Conservation (phyloP, 2,329 filamentous ascomycete genomes). For the Fonsecaea multimorphosa region DNA sequence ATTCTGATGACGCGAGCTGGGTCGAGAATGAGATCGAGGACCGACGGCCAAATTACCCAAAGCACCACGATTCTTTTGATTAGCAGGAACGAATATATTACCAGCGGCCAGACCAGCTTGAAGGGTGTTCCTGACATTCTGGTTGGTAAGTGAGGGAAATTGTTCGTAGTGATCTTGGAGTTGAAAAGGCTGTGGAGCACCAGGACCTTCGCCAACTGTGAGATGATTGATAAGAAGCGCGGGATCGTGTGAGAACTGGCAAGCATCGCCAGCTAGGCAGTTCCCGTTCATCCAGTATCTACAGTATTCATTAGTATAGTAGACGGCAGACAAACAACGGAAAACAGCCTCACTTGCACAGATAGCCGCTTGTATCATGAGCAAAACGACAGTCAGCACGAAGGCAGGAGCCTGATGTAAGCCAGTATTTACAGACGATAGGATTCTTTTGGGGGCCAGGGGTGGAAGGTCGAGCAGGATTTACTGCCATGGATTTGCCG, state of each 20-base stretch:
- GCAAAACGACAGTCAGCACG: conserved; percentile 96
- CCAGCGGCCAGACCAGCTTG: conserved; percentile 49
- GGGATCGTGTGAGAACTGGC: conserved; percentile 96
- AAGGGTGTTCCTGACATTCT: conserved; percentile 46
- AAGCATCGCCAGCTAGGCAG: conserved; percentile 90
- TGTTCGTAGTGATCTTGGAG: conserved; percentile 78
- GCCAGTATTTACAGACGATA: conserved; percentile 95
- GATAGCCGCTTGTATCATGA: conserved; percentile 91
- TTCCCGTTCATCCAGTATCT: conserved; percentile 97
- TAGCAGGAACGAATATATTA: conserved; percentile 40
- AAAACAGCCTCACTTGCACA: conserved; percentile 83
- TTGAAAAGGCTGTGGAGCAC: conserved; percentile 69
- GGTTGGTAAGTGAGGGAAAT: conserved; percentile 73
- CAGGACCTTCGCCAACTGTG: conserved; percentile 66
- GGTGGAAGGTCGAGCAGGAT: conserved; percentile 73
- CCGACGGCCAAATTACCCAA: conserved; percentile 37
- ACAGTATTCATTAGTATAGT: conserved; percentile 41
- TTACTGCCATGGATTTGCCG: conserved; percentile 84
- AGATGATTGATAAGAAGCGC: conserved; percentile 77
- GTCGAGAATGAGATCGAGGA: conserved; percentile 78
- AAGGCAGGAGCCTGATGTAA: conserved; percentile 93
- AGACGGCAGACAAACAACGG: conserved; percentile 29
- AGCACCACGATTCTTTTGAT: conserved; percentile 30
- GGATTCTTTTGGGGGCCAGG: conserved; percentile 81
- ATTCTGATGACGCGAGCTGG: conserved; percentile 79